Evolutionary conservation across 192 early-diverging fungal species (phyloP).

Genomic region (Rhizophagus prolifer): DNA sequence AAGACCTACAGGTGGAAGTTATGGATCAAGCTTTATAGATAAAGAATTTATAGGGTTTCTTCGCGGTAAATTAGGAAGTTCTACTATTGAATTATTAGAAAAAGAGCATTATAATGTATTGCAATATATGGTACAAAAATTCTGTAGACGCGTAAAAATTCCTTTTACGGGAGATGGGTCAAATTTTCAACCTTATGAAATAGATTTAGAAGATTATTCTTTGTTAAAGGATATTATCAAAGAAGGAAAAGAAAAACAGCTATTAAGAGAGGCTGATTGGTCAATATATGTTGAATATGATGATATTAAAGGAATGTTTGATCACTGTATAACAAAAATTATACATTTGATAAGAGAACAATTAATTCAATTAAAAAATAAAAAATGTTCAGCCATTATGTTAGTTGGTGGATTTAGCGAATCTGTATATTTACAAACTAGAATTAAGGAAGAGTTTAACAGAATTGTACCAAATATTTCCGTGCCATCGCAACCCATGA

Average conservation of each 20-base stretch:
- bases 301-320: slow-evolving; percentile 40
- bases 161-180: background rate
- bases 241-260: background rate
- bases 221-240: background rate
- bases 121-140: background rate
- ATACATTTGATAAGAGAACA: slow-evolving; percentile 52
- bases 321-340: slow-evolving; percentile 51
- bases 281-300: background rate
- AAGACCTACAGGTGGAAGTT: background rate
- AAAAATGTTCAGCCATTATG: slow-evolving; percentile 30
- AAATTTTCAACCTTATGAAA: background rate
- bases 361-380: slow-evolving; percentile 38
- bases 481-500: background rate
- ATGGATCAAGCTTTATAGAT: background rate
- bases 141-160: background rate
- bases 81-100: background rate
- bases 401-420: slow-evolving; percentile 51
- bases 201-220: background rate
- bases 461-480: background rate
- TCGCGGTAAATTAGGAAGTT: background rate
- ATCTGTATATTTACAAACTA: background rate
- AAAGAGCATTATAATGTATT: background rate
- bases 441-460: background rate
- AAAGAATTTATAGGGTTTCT: background rate
- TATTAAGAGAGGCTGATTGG: background rate